Evolutionary conservation across 768 basidiomycete species (phyloP).

Genomic region (Ramaria rubella): DNA sequence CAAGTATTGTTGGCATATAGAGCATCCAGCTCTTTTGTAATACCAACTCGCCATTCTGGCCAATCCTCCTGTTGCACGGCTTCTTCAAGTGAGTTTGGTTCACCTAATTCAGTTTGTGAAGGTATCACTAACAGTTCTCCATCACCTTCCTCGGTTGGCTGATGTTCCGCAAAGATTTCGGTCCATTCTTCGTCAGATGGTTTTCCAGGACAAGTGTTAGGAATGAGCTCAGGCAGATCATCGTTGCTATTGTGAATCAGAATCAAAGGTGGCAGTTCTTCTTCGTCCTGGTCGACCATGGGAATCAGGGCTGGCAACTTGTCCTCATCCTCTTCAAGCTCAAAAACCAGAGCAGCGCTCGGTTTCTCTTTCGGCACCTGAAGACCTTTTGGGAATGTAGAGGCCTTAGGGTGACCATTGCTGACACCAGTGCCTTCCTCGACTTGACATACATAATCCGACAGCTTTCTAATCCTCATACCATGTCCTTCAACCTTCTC

Average conservation of each 20-base stretch:
- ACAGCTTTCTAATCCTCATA: constrained; percentile 7
- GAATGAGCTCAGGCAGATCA: too few relatives aligned
- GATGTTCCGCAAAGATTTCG: too few relatives aligned
- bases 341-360: too few relatives aligned
- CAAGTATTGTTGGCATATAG: not conserved
- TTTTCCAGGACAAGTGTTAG: too few relatives aligned
- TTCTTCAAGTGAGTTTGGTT: not conserved
- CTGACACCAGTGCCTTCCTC: constrained; percentile 11
- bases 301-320: not conserved
- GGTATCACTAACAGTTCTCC: too few relatives aligned
- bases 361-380: not conserved
- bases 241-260: too few relatives aligned
- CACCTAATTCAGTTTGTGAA: too few relatives aligned
- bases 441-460: constrained; percentile 12
- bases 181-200: too few relatives aligned
- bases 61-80: not conserved
- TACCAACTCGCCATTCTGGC: not conserved
- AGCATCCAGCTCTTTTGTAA: not conserved
- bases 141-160: too few relatives aligned
- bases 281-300: not conserved
- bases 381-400: constrained; percentile 14
- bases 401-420: not conserved
- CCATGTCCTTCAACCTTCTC: not conserved
- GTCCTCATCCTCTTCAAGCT: not conserved
- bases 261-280: too few relatives aligned